phyloP scores from a whole-genome alignment of 768 basidiomycete genomes.

The Boletus rufocinnamomeus region DNA sequence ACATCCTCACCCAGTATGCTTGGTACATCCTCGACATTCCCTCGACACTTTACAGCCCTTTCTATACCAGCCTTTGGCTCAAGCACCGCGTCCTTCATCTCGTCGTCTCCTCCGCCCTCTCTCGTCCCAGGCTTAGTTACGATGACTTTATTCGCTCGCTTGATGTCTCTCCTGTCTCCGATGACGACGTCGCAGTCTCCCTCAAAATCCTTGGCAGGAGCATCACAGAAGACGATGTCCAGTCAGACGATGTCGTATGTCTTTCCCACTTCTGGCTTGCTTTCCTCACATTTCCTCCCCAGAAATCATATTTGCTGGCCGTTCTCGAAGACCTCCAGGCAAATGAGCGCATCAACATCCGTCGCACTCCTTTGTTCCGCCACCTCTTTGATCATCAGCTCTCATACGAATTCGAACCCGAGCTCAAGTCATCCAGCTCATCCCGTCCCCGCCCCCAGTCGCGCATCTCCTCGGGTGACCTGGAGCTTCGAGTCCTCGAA shows the following conservation, averaged over 20 bases:
- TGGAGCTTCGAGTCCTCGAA: constrained; percentile 39
- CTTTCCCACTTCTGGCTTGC: neutral
- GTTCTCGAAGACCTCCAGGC: constrained; percentile 42
- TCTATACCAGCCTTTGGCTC: constrained; percentile 50
- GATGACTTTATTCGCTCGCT: constrained; percentile 42
- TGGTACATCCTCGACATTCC: constrained; percentile 72
- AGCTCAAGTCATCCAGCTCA: constrained; percentile 13
- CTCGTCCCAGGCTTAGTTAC: constrained; percentile 39
- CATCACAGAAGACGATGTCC: constrained; percentile 45
- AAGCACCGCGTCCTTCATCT: constrained; percentile 52
- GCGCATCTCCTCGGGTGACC: constrained; percentile 9
- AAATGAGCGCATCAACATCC: constrained; percentile 33
- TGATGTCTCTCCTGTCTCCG: constrained; percentile 28
- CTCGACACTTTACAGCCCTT: constrained; percentile 44
- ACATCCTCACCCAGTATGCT: constrained; percentile 58
- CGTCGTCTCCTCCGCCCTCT: constrained; percentile 41
- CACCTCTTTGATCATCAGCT: constrained; percentile 31
- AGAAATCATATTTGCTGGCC: constrained; percentile 49
- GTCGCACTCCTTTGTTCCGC: constrained; percentile 45
- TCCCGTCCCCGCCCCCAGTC: constrained; percentile 21
- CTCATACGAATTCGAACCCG: constrained; percentile 26
- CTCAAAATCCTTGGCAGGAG: constrained; percentile 44
- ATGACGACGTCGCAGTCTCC: constrained; percentile 36
- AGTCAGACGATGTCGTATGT: constrained; percentile 50
- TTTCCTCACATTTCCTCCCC: constrained; percentile 2